Percentiles rank a stretch among this genome's conserved stretches.
Evolutionary conservation across 345 rosid genomes (phyloP).

Genomic region (Rhodamnia argentea): DNA sequence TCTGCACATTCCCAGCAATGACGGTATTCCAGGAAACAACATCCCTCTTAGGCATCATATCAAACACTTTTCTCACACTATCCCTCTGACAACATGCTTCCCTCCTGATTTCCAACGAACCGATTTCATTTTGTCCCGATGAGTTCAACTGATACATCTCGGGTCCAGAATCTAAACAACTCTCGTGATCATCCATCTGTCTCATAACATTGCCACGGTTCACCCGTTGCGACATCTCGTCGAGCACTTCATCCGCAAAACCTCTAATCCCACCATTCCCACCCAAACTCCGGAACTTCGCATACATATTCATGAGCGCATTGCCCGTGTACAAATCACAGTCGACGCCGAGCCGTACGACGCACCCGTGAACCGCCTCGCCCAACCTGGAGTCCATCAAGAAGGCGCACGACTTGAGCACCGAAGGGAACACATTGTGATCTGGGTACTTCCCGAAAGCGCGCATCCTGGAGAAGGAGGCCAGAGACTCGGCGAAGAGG

Average conservation of each 20-base stretch:
- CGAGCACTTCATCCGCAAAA: slow-evolving; percentile 14
- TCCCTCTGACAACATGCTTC: slow-evolving; percentile 10
- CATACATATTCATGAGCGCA: slow-evolving; percentile 87
- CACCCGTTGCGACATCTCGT: slow-evolving; percentile 10
- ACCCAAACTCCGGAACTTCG: slow-evolving; percentile 28
- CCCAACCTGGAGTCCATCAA: slow-evolving; percentile 49
- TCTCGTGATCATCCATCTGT: neutral
- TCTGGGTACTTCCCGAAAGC: slow-evolving; percentile 49
- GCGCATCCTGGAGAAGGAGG: slow-evolving; percentile 43
- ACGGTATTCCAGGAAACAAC: slow-evolving; percentile 82
- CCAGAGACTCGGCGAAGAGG: slow-evolving; percentile 28
- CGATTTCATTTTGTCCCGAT: neutral
- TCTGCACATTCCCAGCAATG: slow-evolving; percentile 55
- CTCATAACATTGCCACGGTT: neutral
- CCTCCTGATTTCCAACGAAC: neutral
- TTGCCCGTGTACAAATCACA: slow-evolving; percentile 61
- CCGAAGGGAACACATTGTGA: slow-evolving; percentile 63
- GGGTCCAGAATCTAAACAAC: neutral
- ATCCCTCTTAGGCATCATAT: slow-evolving; percentile 63
- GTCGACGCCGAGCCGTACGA: slow-evolving; percentile 51
- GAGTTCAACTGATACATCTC: neutral
- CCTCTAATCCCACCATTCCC: neutral
- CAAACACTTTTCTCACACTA: slow-evolving; percentile 48
- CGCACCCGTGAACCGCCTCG: slow-evolving; percentile 65
- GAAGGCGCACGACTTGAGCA: slow-evolving; percentile 52